A percentile compares a stretch with the other conserved stretches of the same genome.
These are phyloP conservation scores for Platismatia glauca DNA, from an alignment of 495 filamentous ascomycete species.

Conservation along the genomic window DNA sequence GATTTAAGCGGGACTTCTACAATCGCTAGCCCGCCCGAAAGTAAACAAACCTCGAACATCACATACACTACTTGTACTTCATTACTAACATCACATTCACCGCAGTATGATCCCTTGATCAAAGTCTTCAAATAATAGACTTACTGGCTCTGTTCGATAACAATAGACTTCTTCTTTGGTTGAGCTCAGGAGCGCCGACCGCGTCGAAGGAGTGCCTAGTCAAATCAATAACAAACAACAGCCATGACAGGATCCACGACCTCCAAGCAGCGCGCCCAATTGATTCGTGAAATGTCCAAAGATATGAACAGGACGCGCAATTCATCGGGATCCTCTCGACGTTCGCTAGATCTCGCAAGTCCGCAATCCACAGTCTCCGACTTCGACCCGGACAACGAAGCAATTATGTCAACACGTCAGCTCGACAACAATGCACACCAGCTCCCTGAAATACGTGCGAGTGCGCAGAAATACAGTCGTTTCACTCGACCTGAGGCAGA, in stretches of 20 bases:
- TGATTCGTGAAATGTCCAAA: slow-evolving; percentile 22
- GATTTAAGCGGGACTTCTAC: neutral
- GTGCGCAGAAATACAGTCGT: slow-evolving; percentile 25
- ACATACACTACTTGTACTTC: neutral
- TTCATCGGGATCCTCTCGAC: slow-evolving; percentile 16
- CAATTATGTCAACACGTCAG: slow-evolving; percentile 41
- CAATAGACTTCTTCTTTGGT: neutral
- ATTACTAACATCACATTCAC: slow-evolving; percentile 4
- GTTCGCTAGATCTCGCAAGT: slow-evolving; percentile 12
- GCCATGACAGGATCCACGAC: slow-evolving; percentile 14
- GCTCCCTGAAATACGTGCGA: slow-evolving; percentile 33
- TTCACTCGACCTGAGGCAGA: slow-evolving; percentile 34
- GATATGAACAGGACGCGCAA: slow-evolving; percentile 19
- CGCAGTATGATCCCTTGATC: slow-evolving; percentile 1
- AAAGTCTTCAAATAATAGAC: neutral
- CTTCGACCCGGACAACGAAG: slow-evolving; percentile 47
- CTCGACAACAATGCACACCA: slow-evolving; percentile 32
- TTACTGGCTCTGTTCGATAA: neutral
- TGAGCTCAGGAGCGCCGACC: neutral
- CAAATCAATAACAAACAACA: neutral
- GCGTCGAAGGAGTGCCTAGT: neutral
- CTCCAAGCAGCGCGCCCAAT: slow-evolving; percentile 19
- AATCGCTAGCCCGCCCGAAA: neutral
- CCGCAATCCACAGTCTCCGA: slow-evolving; percentile 34
- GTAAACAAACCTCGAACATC: slow-evolving; percentile 17